Evolutionary conservation across 228 moss, liverwort and hornwort species (phyloP).

Genomic region (Sphagnum fallax): DNA sequence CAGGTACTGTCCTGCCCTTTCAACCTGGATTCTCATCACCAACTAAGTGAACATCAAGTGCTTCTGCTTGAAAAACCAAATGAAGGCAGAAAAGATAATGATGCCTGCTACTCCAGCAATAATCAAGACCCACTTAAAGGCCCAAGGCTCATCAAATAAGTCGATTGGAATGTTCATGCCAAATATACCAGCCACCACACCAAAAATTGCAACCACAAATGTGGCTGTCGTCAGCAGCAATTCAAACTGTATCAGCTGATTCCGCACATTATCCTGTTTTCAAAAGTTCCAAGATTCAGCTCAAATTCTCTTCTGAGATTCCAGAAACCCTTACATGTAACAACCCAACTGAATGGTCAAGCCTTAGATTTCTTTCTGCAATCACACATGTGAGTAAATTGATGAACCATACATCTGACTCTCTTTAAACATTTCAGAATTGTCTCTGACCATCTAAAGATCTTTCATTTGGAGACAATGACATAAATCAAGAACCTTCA

Average conservation of each 20-base stretch:
- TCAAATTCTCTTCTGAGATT: not conserved
- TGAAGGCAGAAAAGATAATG: conserved; percentile 55
- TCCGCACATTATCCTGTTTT: conserved; percentile 85
- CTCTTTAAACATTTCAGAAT: not conserved
- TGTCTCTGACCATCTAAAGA: not conserved
- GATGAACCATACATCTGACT: too few species aligned
- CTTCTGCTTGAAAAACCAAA: conserved; percentile 90
- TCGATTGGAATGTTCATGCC: conserved; percentile 91
- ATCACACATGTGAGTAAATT: not conserved
- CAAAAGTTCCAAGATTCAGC: conserved; percentile 4
- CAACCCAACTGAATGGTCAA: not conserved
- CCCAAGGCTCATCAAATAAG: conserved; percentile 79
- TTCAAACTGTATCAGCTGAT: conserved; percentile 97
- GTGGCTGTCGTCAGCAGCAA: conserved; percentile 88
- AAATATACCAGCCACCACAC: conserved; percentile 90
- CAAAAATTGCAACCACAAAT: conserved; percentile 83
- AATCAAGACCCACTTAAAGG: conserved; percentile 92
- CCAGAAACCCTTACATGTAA: not conserved
- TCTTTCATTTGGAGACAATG: not conserved
- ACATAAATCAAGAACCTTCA: not conserved
- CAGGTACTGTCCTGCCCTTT: too few species aligned
- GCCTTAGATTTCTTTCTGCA: not conserved
- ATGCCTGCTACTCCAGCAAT: conserved; percentile 59
- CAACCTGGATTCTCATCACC: too few species aligned
- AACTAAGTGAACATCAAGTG: conserved; percentile 65